A percentile compares a stretch with the other conserved stretches of the same genome.
These are phyloP conservation scores for Calycina herbarum DNA, from an alignment of 2,329 filamentous ascomycete species.

Conservation along the genomic window DNA sequence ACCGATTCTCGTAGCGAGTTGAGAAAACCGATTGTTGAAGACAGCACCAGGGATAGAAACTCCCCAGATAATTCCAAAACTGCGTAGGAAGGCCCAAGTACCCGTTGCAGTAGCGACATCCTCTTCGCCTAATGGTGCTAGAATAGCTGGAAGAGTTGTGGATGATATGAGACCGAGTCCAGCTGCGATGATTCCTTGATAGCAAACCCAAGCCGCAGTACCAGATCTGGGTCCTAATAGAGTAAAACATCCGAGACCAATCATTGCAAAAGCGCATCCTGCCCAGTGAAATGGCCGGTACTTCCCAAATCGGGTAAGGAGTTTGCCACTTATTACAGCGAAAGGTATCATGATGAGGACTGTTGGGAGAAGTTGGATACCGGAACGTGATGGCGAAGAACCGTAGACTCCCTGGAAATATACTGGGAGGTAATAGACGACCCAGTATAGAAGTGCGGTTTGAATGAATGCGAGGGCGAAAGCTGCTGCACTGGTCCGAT, in stretches of 20 bases:
- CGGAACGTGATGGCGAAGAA: conserved; percentile 50
- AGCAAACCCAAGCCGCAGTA: conserved; percentile 43
- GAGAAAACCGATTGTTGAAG: background rate
- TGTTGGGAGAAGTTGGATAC: conserved; percentile 54
- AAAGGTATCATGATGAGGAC: conserved; percentile 41
- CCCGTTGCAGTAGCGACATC: conserved; percentile 34
- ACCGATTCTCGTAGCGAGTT: background rate
- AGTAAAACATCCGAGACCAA: conserved; percentile 41
- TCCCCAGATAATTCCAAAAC: conserved; percentile 49
- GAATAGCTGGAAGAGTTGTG: conserved; percentile 45
- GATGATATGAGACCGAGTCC: conserved; percentile 47
- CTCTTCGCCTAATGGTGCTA: conserved; percentile 41
- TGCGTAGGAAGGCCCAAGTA: conserved; percentile 44
- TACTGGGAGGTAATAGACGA: conserved; percentile 43
- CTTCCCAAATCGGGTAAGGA: conserved; percentile 41
- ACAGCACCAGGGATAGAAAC: conserved; percentile 40
- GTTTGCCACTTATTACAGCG: conserved; percentile 40
- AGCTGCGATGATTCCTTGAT: conserved; percentile 43
- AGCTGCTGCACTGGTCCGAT: conserved; percentile 24
- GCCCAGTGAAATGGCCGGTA: conserved; percentile 39
- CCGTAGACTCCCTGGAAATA: conserved; percentile 52
- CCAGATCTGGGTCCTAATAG: conserved; percentile 42
- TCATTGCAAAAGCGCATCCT: background rate
- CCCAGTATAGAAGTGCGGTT: conserved; percentile 40
- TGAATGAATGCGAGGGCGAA: conserved; percentile 42